Conservation (phyloP, 176 grass and related monocot genomes). For the Metroxylon sagu region DNA sequence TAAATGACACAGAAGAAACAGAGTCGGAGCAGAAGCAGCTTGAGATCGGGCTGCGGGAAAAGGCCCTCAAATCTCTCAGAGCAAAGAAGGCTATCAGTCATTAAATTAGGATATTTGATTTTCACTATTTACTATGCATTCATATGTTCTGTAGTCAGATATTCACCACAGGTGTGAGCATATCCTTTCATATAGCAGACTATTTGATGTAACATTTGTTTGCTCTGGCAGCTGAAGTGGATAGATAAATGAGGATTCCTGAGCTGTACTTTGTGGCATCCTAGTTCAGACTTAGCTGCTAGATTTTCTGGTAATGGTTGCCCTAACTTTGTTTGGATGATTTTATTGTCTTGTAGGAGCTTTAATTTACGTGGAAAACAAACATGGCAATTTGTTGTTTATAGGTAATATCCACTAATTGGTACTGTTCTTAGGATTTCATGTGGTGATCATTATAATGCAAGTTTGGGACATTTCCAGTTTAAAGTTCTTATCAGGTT, state of each 20-base stretch:
- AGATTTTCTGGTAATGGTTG: conserved; percentile 56
- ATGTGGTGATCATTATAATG: too few species aligned
- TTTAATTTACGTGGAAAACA: background rate
- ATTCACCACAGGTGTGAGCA: background rate
- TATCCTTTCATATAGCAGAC: conserved; percentile 22
- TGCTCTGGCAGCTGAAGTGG: conserved; percentile 59
- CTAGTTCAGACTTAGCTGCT: conserved; percentile 46
- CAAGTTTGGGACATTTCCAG: too few species aligned
- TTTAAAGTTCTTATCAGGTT: too few species aligned
- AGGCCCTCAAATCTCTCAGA: conserved; percentile 72
- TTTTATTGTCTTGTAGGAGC: too few species aligned
- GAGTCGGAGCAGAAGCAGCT: conserved; percentile 59
- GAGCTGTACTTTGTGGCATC: conserved; percentile 55
- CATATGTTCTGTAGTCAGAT: background rate
- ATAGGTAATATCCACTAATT: too few species aligned
- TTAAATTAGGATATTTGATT: conserved; percentile 16
- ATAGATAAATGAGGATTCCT: conserved; percentile 42
- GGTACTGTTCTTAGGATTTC: too few species aligned
- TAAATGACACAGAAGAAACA: conserved; percentile 19
- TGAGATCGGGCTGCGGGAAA: conserved; percentile 80
- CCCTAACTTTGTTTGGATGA: conserved; percentile 9
- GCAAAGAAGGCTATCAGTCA: conserved; percentile 55
- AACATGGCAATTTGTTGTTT: too few species aligned
- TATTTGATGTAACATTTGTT: conserved; percentile 55
- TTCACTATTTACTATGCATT: too few species aligned